Evolutionary conservation across 106 monocot species (phyloP).

Genomic region (Dendrobium catenatum): DNA sequence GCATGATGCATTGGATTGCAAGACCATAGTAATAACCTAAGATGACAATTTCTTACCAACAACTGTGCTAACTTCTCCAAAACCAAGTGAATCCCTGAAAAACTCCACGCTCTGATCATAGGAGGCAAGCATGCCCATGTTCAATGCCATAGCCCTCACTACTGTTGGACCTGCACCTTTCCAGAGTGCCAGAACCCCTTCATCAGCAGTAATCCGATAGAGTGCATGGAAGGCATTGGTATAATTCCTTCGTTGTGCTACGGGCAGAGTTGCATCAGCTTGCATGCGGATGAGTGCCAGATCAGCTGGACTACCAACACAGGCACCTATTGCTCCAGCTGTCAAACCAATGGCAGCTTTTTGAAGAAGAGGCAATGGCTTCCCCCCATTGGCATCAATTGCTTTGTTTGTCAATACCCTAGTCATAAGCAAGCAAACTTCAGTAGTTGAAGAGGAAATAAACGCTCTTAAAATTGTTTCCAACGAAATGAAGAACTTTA

Average conservation of each 20-base stretch:
- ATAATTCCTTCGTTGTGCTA: conserved; percentile 57
- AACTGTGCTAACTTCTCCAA: conserved; percentile 67
- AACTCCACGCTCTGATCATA: conserved; percentile 83
- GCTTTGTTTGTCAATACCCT: conserved; percentile 77
- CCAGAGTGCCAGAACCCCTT: conserved; percentile 77
- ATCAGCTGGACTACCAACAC: conserved; percentile 76
- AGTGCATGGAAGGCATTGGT: conserved; percentile 78
- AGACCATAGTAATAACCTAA: neutral
- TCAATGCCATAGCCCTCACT: conserved; percentile 69
- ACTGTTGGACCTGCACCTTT: conserved; percentile 76
- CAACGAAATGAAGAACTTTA: neutral
- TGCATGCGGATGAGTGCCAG: conserved; percentile 82
- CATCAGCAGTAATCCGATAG: conserved; percentile 62
- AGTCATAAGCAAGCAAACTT: conserved; percentile 8
- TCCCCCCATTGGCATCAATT: conserved; percentile 70
- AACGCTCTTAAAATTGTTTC: neutral
- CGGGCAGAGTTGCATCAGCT: conserved; percentile 71
- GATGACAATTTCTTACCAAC: conserved; percentile 24
- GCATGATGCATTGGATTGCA: neutral
- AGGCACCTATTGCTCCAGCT: conserved; percentile 78
- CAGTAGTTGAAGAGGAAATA: neutral
- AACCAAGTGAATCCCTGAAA: conserved; percentile 68
- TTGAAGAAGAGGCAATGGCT: conserved; percentile 63
- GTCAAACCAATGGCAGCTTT: conserved; percentile 74
- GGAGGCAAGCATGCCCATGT: conserved; percentile 93